These are phyloP conservation scores for Aspergillus amoenus DNA, from an alignment of 2,329 filamentous ascomycete genomes.

Conservation along the genomic window DNA sequence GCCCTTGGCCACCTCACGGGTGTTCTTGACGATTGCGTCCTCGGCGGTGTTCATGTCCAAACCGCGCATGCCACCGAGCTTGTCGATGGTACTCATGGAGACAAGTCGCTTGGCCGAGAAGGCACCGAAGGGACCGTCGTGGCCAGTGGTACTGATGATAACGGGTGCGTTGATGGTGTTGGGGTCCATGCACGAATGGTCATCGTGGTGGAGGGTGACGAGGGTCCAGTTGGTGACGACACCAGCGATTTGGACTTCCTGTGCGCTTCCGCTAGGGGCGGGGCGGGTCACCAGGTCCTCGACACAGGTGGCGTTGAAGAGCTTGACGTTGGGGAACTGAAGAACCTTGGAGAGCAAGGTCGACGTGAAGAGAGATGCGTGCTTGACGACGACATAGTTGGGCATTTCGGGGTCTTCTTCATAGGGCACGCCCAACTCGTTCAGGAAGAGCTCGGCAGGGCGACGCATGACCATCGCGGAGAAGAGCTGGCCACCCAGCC, in stretches of 20 bases:
- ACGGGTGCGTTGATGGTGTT: constrained; percentile 94
- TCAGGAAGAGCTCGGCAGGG: constrained; percentile 81
- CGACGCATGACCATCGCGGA: constrained; percentile 94
- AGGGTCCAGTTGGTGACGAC: constrained; percentile 97
- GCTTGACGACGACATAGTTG: constrained; percentile 88
- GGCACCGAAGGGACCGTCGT: constrained; percentile 87
- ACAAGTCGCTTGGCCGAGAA: constrained; percentile 90
- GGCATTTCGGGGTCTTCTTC: constrained; percentile 88
- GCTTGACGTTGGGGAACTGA: constrained; percentile 84
- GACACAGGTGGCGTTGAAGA: constrained; percentile 92
- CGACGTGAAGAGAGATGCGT: constrained; percentile 87
- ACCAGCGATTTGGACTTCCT: constrained; percentile 71
- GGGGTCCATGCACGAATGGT: constrained; percentile 94
- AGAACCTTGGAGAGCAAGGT: constrained; percentile 83
- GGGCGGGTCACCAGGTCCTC: constrained; percentile 89
- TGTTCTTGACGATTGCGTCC: constrained; percentile 90
- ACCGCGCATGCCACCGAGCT: constrained; percentile 87
- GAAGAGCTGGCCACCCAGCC: constrained; percentile 93
- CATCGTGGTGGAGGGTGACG: constrained; percentile 81
- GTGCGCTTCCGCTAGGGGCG: constrained; percentile 46
- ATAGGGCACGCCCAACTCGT: constrained; percentile 77
- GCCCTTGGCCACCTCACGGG: constrained; percentile 81
- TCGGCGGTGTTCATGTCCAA: constrained; percentile 90
- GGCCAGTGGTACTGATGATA: constrained; percentile 85
- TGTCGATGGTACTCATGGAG: constrained; percentile 78